A percentile compares a stretch with the other conserved stretches of the same genome.
phyloP scores from a whole-genome alignment of 169 alveolate species.

The Cryptosporidium sp. region DNA sequence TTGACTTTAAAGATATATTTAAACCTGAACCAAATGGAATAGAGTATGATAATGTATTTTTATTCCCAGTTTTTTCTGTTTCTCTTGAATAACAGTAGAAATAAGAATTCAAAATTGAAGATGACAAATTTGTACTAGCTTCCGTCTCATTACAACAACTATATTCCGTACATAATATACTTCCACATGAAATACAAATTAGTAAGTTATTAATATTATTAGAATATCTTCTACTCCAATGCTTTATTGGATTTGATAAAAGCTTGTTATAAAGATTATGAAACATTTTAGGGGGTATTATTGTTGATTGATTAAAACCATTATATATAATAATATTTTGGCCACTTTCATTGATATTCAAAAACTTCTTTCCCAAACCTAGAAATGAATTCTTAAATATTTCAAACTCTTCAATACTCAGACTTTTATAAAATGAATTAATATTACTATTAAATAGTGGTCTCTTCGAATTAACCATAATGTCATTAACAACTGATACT shows the following conservation, averaged over 20 bases:
- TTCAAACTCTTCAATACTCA: slow-evolving; percentile 9
- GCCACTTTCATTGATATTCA: not conserved
- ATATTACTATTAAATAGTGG: not conserved
- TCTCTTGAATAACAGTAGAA: slow-evolving; percentile 24
- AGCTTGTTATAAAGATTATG: slow-evolving; percentile 48
- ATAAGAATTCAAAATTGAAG: slow-evolving; percentile 7
- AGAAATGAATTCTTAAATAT: not conserved
- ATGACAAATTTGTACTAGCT: slow-evolving; percentile 8
- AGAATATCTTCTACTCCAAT: slow-evolving; percentile 11
- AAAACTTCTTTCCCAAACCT: not conserved
- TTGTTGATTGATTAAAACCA: slow-evolving; percentile 12
- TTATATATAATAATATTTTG: not conserved
- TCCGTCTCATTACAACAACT: slow-evolving; percentile 50
- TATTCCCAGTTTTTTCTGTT: not conserved
- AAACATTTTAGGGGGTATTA: slow-evolving; percentile 37
- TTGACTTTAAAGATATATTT: slow-evolving; percentile 14
- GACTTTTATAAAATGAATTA: slow-evolving; percentile 3
- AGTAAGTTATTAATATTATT: slow-evolving; percentile 24
- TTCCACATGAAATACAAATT: slow-evolving; percentile 50
- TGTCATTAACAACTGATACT: not conserved
- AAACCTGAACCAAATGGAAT: slow-evolving; percentile 61
- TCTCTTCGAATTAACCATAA: not conserved
- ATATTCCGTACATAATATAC: slow-evolving; percentile 39
- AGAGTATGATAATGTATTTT: not conserved
- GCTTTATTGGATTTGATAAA: slow-evolving; percentile 33